Evolutionary conservation across 768 basidiomycete genomes (phyloP).

Genomic region (Collybiopsis confluens): DNA sequence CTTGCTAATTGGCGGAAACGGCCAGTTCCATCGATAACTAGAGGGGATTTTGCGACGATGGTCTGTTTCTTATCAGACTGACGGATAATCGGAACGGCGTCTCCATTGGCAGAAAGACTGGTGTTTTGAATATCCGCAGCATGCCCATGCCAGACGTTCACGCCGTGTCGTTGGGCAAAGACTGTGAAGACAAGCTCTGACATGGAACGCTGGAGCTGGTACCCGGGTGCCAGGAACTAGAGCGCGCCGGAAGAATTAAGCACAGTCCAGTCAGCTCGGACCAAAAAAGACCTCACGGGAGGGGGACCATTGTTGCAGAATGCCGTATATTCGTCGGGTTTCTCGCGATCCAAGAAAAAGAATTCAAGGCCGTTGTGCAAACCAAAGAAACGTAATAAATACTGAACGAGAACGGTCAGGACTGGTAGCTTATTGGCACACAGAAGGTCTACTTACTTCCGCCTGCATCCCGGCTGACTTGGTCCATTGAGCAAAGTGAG

Average conservation of each 20-base stretch:
- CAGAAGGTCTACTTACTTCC: neutral
- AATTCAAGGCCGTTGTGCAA: conserved; percentile 12
- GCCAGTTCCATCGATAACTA: conserved; percentile 13
- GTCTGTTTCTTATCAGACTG: conserved; percentile 1
- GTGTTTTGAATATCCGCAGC: conserved; percentile 8
- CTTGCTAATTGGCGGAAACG: neutral
- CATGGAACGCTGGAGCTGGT: conserved; percentile 12
- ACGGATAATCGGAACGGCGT: conserved; percentile 5
- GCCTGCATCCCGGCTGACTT: conserved; percentile 11
- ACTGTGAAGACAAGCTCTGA: conserved; percentile 14
- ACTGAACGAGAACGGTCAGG: no score
- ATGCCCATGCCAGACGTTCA: conserved; percentile 14
- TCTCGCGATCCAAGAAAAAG: conserved; percentile 11
- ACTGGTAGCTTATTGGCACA: no score
- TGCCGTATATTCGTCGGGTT: conserved; percentile 8
- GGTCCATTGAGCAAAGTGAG: conserved; percentile 12
- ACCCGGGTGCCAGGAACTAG: conserved; percentile 8
- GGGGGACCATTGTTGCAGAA: conserved; percentile 14
- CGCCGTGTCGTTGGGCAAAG: conserved; percentile 12
- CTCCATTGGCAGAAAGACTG: conserved; percentile 9
- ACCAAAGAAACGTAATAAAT: conserved; percentile 11
- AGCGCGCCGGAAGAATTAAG: neutral
- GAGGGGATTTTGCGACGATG: conserved; percentile 6
- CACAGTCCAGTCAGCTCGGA: neutral
- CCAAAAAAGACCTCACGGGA: neutral